Percentiles rank a stretch among this genome's conserved stretches.
Evolutionary conservation across 257 asterid species (phyloP).

Genomic region (Solanum chiquidenum): DNA sequence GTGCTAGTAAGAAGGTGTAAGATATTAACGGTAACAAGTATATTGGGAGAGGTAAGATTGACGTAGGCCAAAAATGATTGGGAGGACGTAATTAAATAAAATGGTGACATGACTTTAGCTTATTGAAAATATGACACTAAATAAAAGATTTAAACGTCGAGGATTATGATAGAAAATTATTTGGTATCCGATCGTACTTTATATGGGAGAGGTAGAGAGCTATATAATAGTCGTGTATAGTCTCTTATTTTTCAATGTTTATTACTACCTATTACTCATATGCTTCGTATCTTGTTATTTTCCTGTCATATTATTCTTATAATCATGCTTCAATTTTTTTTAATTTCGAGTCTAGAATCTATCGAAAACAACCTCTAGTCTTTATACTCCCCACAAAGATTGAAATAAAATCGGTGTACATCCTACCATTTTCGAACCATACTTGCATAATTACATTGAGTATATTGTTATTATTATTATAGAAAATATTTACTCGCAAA

Average conservation of each 20-base stretch:
- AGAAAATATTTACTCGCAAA: too few relatives aligned
- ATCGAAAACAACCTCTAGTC: too few relatives aligned
- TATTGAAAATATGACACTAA: background rate
- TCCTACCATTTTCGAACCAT: background rate
- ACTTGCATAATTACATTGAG: background rate
- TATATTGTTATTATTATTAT: too few relatives aligned
- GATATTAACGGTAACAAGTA: background rate
- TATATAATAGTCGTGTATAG: background rate
- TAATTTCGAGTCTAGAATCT: too few relatives aligned
- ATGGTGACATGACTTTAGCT: background rate
- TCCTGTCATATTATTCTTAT: too few relatives aligned
- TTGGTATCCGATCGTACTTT: background rate
- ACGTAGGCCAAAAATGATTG: accelerated
- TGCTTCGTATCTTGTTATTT: too few relatives aligned
- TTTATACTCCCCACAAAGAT: background rate
- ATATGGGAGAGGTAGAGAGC: background rate
- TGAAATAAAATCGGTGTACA: background rate
- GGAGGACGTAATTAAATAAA: background rate
- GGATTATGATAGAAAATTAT: background rate
- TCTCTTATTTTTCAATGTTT: background rate
- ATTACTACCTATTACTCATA: too few relatives aligned
- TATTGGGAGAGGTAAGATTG: background rate
- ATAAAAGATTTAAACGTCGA: accelerated
- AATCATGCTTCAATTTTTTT: accelerated
- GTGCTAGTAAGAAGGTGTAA: background rate